Evolutionary conservation across 2,329 filamentous ascomycete genomes (phyloP).

Genomic region (Neonectria hederae): DNA sequence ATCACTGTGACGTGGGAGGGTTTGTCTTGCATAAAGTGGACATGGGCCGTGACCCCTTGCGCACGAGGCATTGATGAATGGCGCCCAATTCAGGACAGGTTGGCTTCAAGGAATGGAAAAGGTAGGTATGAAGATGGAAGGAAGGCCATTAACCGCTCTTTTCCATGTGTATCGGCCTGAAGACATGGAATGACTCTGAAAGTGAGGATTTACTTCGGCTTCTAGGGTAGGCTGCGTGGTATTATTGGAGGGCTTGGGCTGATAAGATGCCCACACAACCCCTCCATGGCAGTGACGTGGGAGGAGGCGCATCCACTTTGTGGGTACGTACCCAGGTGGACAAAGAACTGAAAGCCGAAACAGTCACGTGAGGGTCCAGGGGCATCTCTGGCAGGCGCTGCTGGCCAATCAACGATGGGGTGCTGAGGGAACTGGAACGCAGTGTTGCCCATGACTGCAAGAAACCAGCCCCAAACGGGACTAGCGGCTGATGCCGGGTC

Average conservation of each 20-base stretch:
- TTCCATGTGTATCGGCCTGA: background rate
- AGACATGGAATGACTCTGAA: background rate
- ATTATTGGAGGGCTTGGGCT: too few relatives aligned
- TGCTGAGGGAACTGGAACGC: constrained; percentile 28
- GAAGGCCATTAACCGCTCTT: background rate
- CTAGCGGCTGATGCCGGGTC: constrained; percentile 34
- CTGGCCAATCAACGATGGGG: constrained; percentile 34
- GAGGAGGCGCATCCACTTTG: constrained; percentile 1
- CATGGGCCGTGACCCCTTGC: constrained; percentile 23
- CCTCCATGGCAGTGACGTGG: constrained; percentile 19
- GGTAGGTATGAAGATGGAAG: background rate
- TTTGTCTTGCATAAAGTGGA: constrained; percentile 28
- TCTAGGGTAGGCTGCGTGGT: background rate
- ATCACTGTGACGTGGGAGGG: constrained; percentile 18
- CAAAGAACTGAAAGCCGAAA: background rate
- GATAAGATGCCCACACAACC: background rate
- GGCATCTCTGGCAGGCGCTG: constrained; percentile 18
- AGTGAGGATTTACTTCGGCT: background rate
- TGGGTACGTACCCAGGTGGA: background rate
- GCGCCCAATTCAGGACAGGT: constrained; percentile 15
- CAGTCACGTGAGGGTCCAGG: constrained; percentile 29
- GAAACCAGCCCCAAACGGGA: constrained; percentile 33
- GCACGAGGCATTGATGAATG: constrained; percentile 23
- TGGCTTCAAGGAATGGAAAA: background rate
- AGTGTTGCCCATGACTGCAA: constrained; percentile 48